Evolutionary conservation across 768 basidiomycete species (phyloP).

Genomic region (Kwoniella botswanensis): DNA sequence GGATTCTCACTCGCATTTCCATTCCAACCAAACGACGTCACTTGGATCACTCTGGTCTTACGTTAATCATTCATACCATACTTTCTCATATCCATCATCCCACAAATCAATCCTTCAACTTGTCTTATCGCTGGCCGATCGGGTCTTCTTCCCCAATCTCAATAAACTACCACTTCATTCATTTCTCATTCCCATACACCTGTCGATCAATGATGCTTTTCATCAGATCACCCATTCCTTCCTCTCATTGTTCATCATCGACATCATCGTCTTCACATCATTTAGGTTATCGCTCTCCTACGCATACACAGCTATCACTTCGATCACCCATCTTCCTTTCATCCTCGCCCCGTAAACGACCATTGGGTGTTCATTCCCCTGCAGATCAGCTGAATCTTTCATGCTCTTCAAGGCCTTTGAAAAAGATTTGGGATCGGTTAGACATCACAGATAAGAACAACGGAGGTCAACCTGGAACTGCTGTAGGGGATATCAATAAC

Average conservation of each 20-base stretch:
- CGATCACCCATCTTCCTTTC: slow-evolving; percentile 22
- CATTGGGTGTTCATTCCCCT: slow-evolving; percentile 1
- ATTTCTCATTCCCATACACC: neutral
- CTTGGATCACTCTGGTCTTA: slow-evolving; percentile 1
- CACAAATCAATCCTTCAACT: neutral
- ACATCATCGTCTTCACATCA: neutral
- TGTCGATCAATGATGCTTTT: neutral
- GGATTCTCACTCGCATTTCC: neutral
- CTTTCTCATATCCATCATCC: neutral
- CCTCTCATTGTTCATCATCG: neutral
- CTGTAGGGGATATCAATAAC: neutral
- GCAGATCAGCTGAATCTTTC: slow-evolving; percentile 1
- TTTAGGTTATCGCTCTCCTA: neutral
- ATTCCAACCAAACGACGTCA: slow-evolving; percentile 7
- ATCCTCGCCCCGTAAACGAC: neutral
- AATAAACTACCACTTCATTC: neutral
- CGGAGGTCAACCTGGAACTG: neutral
- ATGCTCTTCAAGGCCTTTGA: neutral
- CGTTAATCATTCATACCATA: slow-evolving; percentile 1
- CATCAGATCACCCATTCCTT: slow-evolving; percentile 4
- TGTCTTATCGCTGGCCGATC: neutral
- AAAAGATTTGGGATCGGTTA: slow-evolving; percentile 3
- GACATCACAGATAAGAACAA: neutral
- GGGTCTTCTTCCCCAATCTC: neutral
- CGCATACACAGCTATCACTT: slow-evolving; percentile 4